Conservation (phyloP, 2,329 filamentous ascomycete genomes). For the Zopfia rhizophila region DNA sequence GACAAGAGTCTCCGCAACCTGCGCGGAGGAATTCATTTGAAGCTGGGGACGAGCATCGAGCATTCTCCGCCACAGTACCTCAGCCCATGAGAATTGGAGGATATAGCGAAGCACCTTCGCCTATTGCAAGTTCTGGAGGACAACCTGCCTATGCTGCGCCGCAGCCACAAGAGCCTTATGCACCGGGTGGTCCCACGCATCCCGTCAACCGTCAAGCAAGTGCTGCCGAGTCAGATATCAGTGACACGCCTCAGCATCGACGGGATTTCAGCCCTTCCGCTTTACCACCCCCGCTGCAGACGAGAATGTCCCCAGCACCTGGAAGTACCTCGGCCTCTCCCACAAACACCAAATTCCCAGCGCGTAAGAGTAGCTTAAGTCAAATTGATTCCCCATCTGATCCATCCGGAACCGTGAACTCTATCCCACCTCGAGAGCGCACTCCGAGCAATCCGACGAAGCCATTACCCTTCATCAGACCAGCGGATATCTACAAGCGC, state of each 20-base stretch:
- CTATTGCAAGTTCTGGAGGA: slow-evolving; percentile 6
- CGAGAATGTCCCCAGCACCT: slow-evolving; percentile 54
- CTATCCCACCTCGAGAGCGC: slow-evolving; percentile 34
- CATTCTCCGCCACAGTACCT: slow-evolving; percentile 55
- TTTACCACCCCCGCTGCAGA: slow-evolving; percentile 60
- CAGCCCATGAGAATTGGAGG: slow-evolving; percentile 24
- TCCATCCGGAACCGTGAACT: slow-evolving; percentile 23
- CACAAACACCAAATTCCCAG: slow-evolving; percentile 61
- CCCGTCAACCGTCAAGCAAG: slow-evolving; percentile 33
- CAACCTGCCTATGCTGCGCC: slow-evolving; percentile 1
- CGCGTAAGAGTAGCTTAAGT: slow-evolving; percentile 71
- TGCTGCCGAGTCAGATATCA: slow-evolving; percentile 41
- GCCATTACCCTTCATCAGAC: slow-evolving; percentile 72
- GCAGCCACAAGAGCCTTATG: slow-evolving; percentile 22
- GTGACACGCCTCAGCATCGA: slow-evolving; percentile 50
- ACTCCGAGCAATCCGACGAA: slow-evolving; percentile 57
- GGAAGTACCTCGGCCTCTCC: slow-evolving; percentile 40
- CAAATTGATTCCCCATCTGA: slow-evolving; percentile 46
- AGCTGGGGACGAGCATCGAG: slow-evolving; percentile 62
- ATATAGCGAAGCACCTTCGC: not conserved
- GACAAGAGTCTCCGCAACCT: slow-evolving; percentile 36
- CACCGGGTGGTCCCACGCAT: slow-evolving; percentile 9
- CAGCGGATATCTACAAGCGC: slow-evolving; percentile 80
- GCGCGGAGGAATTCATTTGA: slow-evolving; percentile 64
- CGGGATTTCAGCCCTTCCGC: slow-evolving; percentile 65